Percentiles rank a stretch among this genome's conserved stretches.
phyloP scores from a whole-genome alignment of 2,329 filamentous ascomycete species.

The Microdochium nivale region DNA sequence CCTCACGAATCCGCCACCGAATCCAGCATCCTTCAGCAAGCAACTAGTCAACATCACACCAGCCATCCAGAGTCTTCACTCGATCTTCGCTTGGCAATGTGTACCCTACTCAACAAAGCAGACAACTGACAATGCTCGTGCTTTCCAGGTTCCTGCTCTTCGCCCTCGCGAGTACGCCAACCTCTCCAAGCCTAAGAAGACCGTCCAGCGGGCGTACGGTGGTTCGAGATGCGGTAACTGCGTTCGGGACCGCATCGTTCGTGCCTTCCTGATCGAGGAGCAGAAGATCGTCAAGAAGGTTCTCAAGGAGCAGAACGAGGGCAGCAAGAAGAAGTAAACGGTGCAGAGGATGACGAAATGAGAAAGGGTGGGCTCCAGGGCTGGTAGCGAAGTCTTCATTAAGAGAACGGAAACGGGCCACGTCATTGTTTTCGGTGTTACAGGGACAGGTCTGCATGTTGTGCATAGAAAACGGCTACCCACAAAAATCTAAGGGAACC shows the following conservation, averaged over 20 bases:
- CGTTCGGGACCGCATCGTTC: conserved; percentile 95
- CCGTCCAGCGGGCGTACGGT: conserved; percentile 95
- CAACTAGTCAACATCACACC: too few species aligned
- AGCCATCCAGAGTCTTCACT: background rate
- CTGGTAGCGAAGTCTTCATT: conserved; percentile 4
- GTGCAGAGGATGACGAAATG: conserved; percentile 3
- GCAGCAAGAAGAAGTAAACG: conserved; percentile 61
- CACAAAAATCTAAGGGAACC: conserved; percentile 15
- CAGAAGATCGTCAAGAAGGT: conserved; percentile 99
- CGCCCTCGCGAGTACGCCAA: conserved; percentile 95
- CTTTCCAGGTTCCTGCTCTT: conserved; percentile 76
- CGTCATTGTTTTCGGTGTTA: conserved; percentile 26
- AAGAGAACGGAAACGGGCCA: conserved; percentile 21
- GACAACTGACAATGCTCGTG: background rate
- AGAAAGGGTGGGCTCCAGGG: background rate
- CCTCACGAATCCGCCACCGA: too few species aligned
- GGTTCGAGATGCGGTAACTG: conserved; percentile 98
- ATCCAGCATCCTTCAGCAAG: too few species aligned
- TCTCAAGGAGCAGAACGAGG: conserved; percentile 90
- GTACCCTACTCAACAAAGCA: background rate
- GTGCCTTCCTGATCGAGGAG: conserved; percentile 99
- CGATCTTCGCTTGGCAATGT: background rate
- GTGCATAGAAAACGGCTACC: conserved; percentile 14
- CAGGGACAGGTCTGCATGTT: conserved; percentile 22
- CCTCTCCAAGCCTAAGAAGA: conserved; percentile 99